Evolutionary conservation across 495 filamentous ascomycete genomes (phyloP).

Genomic region (Xylaria intraflava): DNA sequence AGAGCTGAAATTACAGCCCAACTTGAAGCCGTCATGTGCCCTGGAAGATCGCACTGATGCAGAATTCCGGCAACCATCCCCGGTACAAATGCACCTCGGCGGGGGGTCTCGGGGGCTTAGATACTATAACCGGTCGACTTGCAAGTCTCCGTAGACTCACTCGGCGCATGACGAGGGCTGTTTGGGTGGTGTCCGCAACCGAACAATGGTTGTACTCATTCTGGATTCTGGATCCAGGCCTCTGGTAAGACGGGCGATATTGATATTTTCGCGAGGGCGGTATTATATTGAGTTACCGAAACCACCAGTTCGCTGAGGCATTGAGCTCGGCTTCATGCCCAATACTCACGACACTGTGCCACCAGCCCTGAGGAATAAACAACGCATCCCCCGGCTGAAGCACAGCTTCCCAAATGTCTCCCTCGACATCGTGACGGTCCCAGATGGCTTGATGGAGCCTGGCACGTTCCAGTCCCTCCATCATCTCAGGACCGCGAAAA

Average conservation of each 20-base stretch:
- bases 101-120: no score
- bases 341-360: constrained; percentile 83
- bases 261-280: not conserved
- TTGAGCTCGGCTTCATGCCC: constrained; percentile 26
- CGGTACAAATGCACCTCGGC: no score
- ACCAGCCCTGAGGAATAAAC: constrained; percentile 91
- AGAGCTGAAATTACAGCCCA: no score
- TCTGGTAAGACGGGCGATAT: not conserved
- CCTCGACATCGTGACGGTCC: constrained; percentile 34
- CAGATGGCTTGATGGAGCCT: constrained; percentile 65
- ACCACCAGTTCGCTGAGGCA: constrained; percentile 87
- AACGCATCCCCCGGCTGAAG: constrained; percentile 63
- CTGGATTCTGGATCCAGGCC: no score
- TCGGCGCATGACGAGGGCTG: no score
- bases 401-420: constrained; percentile 39
- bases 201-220: no score
- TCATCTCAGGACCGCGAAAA: constrained; percentile 86
- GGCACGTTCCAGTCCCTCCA: constrained; percentile 66
- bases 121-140: no score
- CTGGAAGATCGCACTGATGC: no score
- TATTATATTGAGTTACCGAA: constrained; percentile 33
- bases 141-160: no score
- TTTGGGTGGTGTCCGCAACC: no score
- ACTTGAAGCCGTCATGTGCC: no score
- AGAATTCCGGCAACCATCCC: no score